Evolutionary conservation across 1,284 basidiomycete species (phyloP).

Genomic region (Tausonia pullulans): DNA sequence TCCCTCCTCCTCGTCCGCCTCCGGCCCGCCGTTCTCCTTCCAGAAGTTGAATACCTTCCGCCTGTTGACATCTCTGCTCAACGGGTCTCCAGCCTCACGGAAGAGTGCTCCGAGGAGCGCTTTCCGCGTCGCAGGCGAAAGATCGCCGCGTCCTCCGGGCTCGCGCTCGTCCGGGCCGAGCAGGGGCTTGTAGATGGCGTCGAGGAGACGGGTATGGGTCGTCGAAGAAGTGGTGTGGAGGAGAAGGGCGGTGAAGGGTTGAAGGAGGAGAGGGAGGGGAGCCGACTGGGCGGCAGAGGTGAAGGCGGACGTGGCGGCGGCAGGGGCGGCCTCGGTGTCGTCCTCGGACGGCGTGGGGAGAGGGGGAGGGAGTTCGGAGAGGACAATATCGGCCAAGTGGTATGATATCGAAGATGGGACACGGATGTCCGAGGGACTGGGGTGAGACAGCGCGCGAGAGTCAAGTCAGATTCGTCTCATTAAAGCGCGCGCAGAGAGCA

Average conservation of each 20-base stretch:
- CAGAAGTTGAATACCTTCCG: slow-evolving; percentile 72
- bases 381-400: slow-evolving; percentile 80
- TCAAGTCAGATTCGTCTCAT: no score
- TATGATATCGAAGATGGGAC: slow-evolving; percentile 70
- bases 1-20: slow-evolving; percentile 25
- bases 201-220: slow-evolving; percentile 30
- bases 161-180: slow-evolving; percentile 17
- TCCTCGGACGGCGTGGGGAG: slow-evolving; percentile 20
- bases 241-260: slow-evolving; percentile 30
- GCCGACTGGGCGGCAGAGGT: slow-evolving; percentile 21
- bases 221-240: slow-evolving; percentile 28
- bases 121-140: slow-evolving; percentile 41
- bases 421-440: slow-evolving; percentile 56
- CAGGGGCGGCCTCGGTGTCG: neutral
- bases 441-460: neutral
- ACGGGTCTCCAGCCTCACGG: slow-evolving; percentile 58
- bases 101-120: slow-evolving; percentile 57
- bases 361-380: slow-evolving; percentile 79
- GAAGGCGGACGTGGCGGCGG: slow-evolving; percentile 4
- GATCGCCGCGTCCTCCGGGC: slow-evolving; percentile 31
- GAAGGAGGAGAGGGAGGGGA: slow-evolving; percentile 22
- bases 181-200: slow-evolving; percentile 26
- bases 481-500: neutral
- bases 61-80: slow-evolving; percentile 64
- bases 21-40: slow-evolving; percentile 42